Conservation (phyloP, 805 yeast species). For the Lachancea sp. region DNA sequence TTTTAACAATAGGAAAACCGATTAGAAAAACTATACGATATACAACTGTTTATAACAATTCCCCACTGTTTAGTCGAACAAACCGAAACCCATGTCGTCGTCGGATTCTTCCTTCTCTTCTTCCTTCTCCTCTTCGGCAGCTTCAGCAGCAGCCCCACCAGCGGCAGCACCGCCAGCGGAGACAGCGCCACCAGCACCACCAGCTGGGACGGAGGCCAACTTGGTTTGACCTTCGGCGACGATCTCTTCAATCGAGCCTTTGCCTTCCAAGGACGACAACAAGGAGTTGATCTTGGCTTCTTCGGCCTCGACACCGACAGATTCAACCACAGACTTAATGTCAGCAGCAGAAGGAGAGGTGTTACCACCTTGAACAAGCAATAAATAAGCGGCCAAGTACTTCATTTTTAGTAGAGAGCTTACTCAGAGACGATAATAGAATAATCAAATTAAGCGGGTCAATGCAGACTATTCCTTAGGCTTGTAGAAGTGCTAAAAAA, state of each 20-base stretch:
- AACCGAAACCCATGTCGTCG: slow-evolving; percentile 77
- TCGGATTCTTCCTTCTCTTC: slow-evolving; percentile 45
- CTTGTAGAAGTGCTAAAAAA: slow-evolving; percentile 7
- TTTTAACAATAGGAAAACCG: slow-evolving; percentile 2
- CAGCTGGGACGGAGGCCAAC: slow-evolving; percentile 76
- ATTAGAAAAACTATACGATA: slow-evolving; percentile 2
- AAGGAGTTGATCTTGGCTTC: slow-evolving; percentile 65
- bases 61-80: slow-evolving; percentile 45
- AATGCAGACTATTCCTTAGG: slow-evolving; percentile 37
- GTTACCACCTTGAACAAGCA: slow-evolving; percentile 84
- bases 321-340: slow-evolving; percentile 61
- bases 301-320: slow-evolving; percentile 79
- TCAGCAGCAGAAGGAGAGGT: slow-evolving; percentile 74
- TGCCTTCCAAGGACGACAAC: slow-evolving; percentile 73
- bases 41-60: neutral
- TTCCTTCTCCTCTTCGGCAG: slow-evolving; percentile 52
- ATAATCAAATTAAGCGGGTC: slow-evolving; percentile 34
- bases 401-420: slow-evolving; percentile 44
- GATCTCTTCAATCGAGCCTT: slow-evolving; percentile 59
- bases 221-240: slow-evolving; percentile 76
- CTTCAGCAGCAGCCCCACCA: slow-evolving; percentile 50
- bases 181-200: slow-evolving; percentile 67
- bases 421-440: slow-evolving; percentile 18
- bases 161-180: slow-evolving; percentile 51
- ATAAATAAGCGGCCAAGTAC: slow-evolving; percentile 90